Evolutionary conservation across 257 asterid genomes (phyloP).

Genomic region (Capsicum chinense): DNA sequence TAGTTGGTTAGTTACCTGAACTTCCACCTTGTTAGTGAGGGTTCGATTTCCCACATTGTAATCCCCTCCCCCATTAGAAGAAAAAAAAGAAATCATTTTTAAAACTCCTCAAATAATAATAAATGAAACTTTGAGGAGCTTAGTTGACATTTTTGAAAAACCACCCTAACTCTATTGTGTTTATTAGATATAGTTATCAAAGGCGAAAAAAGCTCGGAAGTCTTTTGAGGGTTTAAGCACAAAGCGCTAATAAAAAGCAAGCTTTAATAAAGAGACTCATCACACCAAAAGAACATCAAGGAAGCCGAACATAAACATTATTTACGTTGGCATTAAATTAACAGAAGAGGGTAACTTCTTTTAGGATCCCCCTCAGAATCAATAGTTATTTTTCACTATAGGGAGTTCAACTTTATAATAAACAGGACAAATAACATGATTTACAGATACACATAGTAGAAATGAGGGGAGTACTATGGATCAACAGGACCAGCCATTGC

Average conservation of each 20-base stretch:
- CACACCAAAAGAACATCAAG: neutral
- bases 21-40: too few relatives aligned
- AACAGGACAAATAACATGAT: conserved; percentile 39
- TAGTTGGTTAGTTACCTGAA: too few relatives aligned
- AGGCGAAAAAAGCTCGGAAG: neutral
- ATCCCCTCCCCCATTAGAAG: too few relatives aligned
- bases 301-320: conserved; percentile 27
- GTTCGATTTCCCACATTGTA: too few relatives aligned
- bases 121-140: too few relatives aligned
- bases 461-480: conserved; percentile 41
- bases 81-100: too few relatives aligned
- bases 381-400: conserved; percentile 41
- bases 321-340: conserved; percentile 39
- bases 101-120: too few relatives aligned
- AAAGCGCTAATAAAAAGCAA: neutral
- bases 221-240: neutral
- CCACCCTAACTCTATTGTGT: too few relatives aligned
- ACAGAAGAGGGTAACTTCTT: conserved; percentile 33
- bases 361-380: conserved; percentile 42
- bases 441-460: conserved; percentile 40
- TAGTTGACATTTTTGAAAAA: too few relatives aligned
- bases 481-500: conserved; percentile 70
- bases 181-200: neutral
- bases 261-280: neutral
- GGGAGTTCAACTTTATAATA: conserved; percentile 33